Evolutionary conservation across 257 asterid genomes (phyloP).

Genomic region (Nicotiana sylvestris): DNA sequence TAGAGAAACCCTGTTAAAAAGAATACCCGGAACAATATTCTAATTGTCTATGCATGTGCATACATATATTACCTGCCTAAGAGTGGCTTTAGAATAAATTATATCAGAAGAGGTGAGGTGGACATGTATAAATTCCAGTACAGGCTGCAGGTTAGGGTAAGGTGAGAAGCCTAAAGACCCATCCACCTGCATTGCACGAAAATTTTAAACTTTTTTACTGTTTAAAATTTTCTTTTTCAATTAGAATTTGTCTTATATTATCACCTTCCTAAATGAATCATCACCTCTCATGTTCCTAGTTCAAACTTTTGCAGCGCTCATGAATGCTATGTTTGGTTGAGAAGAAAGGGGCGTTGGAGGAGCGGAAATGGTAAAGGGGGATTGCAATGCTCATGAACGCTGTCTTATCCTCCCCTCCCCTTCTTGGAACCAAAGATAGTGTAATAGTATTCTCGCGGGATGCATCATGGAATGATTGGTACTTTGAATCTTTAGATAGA

Average conservation of each 20-base stretch:
- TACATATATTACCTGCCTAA: neutral
- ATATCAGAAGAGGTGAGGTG: neutral
- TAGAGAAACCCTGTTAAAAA: neutral
- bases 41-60: neutral
- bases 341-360: neutral
- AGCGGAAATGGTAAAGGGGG: neutral
- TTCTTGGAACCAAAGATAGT: neutral
- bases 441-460: neutral
- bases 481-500: neutral
- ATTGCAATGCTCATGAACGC: neutral
- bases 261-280: neutral
- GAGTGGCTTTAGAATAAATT: neutral
- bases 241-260: neutral
- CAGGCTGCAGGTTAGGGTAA: neutral
- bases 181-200: neutral
- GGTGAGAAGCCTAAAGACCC: neutral
- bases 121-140: neutral
- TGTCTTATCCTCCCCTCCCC: neutral
- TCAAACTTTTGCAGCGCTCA: neutral
- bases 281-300: neutral
- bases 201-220: neutral
- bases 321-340: neutral
- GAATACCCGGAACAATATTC: neutral
- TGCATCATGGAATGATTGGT: neutral
- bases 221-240: neutral